phyloP scores from a whole-genome alignment of 2,329 filamentous ascomycete species.

The Lasiodiplodia sp. region DNA sequence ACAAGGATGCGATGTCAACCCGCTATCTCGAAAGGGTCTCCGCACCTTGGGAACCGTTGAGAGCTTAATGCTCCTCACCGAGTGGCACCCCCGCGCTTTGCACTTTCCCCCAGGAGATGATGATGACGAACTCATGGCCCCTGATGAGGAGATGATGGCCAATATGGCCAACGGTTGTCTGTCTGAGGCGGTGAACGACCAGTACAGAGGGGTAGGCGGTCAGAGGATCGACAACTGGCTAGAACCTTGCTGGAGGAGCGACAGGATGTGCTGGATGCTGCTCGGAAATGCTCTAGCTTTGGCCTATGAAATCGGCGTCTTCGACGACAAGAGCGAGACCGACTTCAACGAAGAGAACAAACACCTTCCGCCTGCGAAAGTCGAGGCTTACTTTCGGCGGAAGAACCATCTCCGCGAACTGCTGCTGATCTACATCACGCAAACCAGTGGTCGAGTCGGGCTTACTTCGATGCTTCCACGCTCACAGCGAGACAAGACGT shows the following conservation, averaged over 20 bases:
- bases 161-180: conserved; percentile 29
- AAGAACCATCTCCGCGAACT: conserved; percentile 84
- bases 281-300: conserved; percentile 89
- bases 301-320: conserved; percentile 93
- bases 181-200: conserved; percentile 21
- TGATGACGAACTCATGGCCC: conserved; percentile 69
- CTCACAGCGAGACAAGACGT: conserved; percentile 38
- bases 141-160: conserved; percentile 59
- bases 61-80: conserved; percentile 89
- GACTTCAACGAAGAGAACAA: conserved; percentile 55
- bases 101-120: conserved; percentile 83
- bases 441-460: conserved; percentile 89
- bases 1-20: conserved; percentile 71
- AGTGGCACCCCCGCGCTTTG: conserved; percentile 94
- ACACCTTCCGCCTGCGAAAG: conserved; percentile 59
- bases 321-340: conserved; percentile 84
- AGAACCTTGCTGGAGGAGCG: conserved; percentile 88
- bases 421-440: conserved; percentile 88
- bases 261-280: conserved; percentile 98
- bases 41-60: conserved; percentile 93
- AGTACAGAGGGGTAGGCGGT: conserved; percentile 71
- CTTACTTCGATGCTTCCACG: conserved; percentile 91
- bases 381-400: conserved; percentile 78
- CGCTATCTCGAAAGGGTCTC: conserved; percentile 69
- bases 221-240: conserved; percentile 93